phyloP scores from a whole-genome alignment of 495 filamentous ascomycete genomes.

The Trichoderma gamsii region DNA sequence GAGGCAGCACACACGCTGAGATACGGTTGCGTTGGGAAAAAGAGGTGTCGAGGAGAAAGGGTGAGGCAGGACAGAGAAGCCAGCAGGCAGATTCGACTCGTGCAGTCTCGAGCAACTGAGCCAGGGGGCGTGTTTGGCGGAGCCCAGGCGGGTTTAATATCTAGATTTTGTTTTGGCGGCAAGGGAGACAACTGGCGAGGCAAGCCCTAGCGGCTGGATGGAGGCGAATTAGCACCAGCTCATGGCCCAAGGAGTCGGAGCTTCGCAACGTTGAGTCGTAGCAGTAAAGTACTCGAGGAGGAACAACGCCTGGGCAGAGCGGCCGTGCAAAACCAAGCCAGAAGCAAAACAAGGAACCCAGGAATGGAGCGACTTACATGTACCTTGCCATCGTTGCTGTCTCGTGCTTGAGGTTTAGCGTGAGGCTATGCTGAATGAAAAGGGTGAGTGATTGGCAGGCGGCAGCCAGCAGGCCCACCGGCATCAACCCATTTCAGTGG shows the following conservation, averaged over 20 bases:
- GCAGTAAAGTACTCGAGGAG: background rate
- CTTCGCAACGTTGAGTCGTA: background rate
- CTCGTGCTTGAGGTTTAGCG: background rate
- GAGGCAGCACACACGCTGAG: slow-evolving; percentile 3
- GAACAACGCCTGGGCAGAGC: background rate
- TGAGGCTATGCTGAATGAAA: slow-evolving; percentile 6
- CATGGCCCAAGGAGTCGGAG: slow-evolving; percentile 4
- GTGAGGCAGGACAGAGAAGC: background rate
- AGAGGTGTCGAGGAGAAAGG: background rate
- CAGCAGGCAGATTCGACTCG: background rate
- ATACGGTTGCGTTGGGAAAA: background rate
- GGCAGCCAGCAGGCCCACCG: background rate
- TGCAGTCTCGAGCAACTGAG: background rate
- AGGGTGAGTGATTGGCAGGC: slow-evolving; percentile 9
- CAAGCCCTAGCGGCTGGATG: background rate
- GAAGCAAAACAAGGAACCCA: background rate
- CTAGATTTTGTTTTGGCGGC: background rate
- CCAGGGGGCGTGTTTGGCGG: slow-evolving; percentile 2
- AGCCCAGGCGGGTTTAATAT: background rate
- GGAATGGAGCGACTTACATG: background rate
- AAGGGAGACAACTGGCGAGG: background rate
- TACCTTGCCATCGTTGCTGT: background rate
- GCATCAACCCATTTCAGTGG: slow-evolving; percentile 4
- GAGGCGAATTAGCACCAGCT: background rate
- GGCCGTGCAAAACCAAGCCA: background rate